These are phyloP conservation scores for Eustoma russellianum DNA, from an alignment of 257 asterid genomes.

Conservation along the genomic window DNA sequence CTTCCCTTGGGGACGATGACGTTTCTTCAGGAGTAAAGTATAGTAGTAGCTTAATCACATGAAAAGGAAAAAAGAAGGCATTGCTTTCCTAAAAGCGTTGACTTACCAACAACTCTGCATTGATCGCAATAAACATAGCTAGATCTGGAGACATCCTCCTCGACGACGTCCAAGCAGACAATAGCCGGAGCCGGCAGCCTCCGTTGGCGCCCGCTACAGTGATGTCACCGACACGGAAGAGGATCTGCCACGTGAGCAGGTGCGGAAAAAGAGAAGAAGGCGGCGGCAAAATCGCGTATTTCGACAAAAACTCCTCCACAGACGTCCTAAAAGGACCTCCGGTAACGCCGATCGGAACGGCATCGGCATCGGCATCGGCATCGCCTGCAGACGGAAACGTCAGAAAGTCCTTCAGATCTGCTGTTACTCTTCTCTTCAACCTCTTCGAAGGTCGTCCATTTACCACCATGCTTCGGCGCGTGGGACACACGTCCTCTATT, in stretches of 20 bases:
- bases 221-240: slow-evolving; percentile 67
- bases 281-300: slow-evolving; percentile 67
- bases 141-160: slow-evolving; percentile 91
- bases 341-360: slow-evolving; percentile 12
- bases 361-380: slow-evolving; percentile 8
- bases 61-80: no score
- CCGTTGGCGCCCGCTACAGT: slow-evolving; percentile 39
- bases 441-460: slow-evolving; percentile 51
- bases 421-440: slow-evolving; percentile 69
- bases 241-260: slow-evolving; percentile 80
- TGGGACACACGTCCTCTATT: slow-evolving; percentile 5
- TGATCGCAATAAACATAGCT: slow-evolving; percentile 93
- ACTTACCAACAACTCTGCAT: slow-evolving; percentile 99
- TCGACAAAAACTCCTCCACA: slow-evolving; percentile 43
- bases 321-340: slow-evolving; percentile 51
- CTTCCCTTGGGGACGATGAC: no score
- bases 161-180: slow-evolving; percentile 73
- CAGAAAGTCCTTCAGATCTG: slow-evolving; percentile 58
- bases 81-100: slow-evolving; percentile 16
- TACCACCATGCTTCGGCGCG: slow-evolving; percentile 49
- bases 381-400: slow-evolving; percentile 50
- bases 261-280: slow-evolving; percentile 77
- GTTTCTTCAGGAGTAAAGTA: no score
- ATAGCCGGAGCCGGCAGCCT: slow-evolving; percentile 31
- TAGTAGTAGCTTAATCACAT: no score